Percentiles rank a stretch among this genome's conserved stretches.
Conservation (phyloP, 495 filamentous ascomycete genomes). For the Aspergillus steynii region DNA sequence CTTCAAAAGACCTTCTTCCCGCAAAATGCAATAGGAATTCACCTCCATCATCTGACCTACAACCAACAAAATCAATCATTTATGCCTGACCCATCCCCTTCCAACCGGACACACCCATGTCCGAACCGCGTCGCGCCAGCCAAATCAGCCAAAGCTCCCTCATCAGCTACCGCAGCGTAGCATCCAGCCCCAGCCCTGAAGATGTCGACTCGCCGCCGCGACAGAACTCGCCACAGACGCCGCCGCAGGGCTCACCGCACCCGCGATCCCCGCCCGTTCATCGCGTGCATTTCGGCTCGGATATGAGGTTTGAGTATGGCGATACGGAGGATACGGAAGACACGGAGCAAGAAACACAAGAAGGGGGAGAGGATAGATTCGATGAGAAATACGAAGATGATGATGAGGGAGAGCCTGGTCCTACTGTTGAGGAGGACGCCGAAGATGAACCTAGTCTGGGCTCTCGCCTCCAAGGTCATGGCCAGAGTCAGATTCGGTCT, state of each 20-base stretch:
- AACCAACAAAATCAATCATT: background rate
- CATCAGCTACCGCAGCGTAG: conserved; percentile 14
- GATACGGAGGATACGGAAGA: background rate
- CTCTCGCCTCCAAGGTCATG: too few relatives aligned
- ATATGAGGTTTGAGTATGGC: conserved; percentile 16
- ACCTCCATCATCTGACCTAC: too few relatives aligned
- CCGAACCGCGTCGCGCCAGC: conserved; percentile 1
- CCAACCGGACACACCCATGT: conserved; percentile 2
- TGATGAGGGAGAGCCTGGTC: background rate
- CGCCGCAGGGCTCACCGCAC: background rate
- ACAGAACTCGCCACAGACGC: background rate
- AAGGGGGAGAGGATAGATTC: background rate
- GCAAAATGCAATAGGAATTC: too few relatives aligned
- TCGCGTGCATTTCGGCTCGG: conserved; percentile 16
- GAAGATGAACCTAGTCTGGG: background rate
- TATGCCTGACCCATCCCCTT: background rate
- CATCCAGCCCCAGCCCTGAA: background rate
- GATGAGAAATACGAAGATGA: background rate
- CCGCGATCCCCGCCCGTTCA: conserved; percentile 1
- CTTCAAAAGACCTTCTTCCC: background rate
- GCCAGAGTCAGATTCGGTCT: background rate
- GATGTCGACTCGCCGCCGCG: background rate
- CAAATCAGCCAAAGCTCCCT: conserved; percentile 8
- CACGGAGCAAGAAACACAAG: background rate
- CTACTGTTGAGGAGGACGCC: background rate